Evolutionary conservation across 306 rosid genomes (phyloP), one percentile per base, ranked within the genome.

Genomic region (Vicia villosa): DNA sequence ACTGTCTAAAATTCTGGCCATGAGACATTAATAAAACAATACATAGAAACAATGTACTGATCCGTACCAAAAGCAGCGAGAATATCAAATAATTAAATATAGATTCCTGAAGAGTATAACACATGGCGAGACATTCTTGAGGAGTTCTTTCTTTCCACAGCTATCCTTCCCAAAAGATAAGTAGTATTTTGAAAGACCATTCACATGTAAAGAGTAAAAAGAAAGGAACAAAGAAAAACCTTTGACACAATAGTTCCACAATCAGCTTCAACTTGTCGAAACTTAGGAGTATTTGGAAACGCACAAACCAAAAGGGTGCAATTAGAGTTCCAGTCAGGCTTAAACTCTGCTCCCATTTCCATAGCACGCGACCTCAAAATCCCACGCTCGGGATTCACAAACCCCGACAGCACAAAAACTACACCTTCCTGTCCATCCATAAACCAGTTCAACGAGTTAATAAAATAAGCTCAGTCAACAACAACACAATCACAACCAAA

Each of bases 221-320:
- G 65, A 37, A 45, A 26, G 47, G 50, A 17, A 32, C 61, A 45
- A 20, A 77, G 66, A 28, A 50, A 64, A 73, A 93, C 98, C 98
- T 88, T 88, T 45, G 98, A 93, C 30, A 88, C 88, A 63, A 88
- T 85, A 56, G 98, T 90, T 84, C 98, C 98, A 30, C 89, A 79
- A 47, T 90, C 94, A 34, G 91, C 92, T 83, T 90, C 84, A 75
- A 94, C 97, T 77, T 90, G 97, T 57, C 89, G 86, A 80, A 88
- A 93, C 85, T 93, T 90, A 6, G 97, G 96, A 4, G 98, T 88
- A 78, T 86, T 93, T 32, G 90, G 86, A 80, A 90, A 90, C 24
- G 98, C 97, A 81, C 98, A 90, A 74, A 93, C 81, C 84, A 94
- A 81, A 77, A 93, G 90, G 42, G 96, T 90, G 86, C 97, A 88